phyloP scores from a whole-genome alignment of 2,329 filamentous ascomycete genomes.

The Aspergillus sp. region DNA sequence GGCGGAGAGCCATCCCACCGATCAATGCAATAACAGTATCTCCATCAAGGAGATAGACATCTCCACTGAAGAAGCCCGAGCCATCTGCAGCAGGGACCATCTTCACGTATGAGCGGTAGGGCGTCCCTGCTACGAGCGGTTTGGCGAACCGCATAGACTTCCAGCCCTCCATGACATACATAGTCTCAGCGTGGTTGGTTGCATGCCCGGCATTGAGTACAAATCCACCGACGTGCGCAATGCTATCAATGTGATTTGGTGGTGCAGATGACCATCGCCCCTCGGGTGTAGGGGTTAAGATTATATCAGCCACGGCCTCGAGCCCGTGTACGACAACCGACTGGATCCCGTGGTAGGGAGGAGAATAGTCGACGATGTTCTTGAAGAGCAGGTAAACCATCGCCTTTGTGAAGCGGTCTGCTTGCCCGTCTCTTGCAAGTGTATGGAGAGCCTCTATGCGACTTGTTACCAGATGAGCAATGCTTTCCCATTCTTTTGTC shows the following conservation, averaged over 20 bases:
- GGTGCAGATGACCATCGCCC: constrained; percentile 1
- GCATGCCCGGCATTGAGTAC: not conserved
- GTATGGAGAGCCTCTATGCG: constrained; percentile 30
- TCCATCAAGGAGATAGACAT: constrained; percentile 45
- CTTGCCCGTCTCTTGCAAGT: constrained; percentile 30
- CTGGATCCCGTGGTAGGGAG: constrained; percentile 38
- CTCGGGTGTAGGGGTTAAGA: constrained; percentile 23
- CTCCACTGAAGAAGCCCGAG: constrained; percentile 32
- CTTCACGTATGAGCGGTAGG: constrained; percentile 37
- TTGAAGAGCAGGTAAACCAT: constrained; percentile 43
- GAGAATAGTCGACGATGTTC: constrained; percentile 33
- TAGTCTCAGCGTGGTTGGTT: not conserved
- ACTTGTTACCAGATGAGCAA: constrained; percentile 26
- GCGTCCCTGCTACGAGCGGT: constrained; percentile 26
- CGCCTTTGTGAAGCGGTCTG: constrained; percentile 31
- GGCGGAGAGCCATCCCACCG: constrained; percentile 40
- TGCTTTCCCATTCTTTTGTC: constrained; percentile 24
- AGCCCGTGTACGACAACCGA: constrained; percentile 33
- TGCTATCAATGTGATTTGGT: constrained; percentile 6
- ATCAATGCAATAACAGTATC: constrained; percentile 39
- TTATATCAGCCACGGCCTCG: constrained; percentile 38
- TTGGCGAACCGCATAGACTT: constrained; percentile 30
- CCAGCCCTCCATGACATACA: constrained; percentile 2
- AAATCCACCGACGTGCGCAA: constrained; percentile 7
- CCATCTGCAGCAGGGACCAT: constrained; percentile 35